phyloP scores from a whole-genome alignment of 2,329 filamentous ascomycete species.

The Byssoonygena ceratinophila region DNA sequence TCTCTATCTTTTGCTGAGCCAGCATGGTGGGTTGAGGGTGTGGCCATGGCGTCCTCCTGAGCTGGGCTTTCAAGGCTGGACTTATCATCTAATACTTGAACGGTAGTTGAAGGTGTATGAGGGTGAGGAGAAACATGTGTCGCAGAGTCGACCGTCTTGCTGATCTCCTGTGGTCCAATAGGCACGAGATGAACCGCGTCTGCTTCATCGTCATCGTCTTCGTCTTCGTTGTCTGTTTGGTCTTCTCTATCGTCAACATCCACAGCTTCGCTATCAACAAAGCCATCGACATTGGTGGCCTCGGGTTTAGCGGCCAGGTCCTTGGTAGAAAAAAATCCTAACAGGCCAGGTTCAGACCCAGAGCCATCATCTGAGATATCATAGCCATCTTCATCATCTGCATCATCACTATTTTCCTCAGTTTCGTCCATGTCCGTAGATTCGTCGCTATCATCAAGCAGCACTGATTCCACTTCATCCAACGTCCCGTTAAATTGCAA shows the following conservation, averaged over 20 bases:
- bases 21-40: not conserved
- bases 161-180: conserved; percentile 20
- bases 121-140: not conserved
- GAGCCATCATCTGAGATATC: conserved; percentile 34
- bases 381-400: conserved; percentile 41
- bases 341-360: conserved; percentile 38
- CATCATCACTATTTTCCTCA: conserved; percentile 37
- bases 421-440: conserved; percentile 42
- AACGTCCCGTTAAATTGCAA: conserved; percentile 18
- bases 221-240: conserved; percentile 32
- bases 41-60: not conserved
- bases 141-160: conserved; percentile 11
- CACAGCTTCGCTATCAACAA: conserved; percentile 15
- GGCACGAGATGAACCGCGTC: conserved; percentile 15
- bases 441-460: conserved; percentile 39
- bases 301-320: conserved; percentile 21
- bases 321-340: conserved; percentile 41
- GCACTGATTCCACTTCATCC: conserved; percentile 37
- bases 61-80: not conserved
- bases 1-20: not conserved
- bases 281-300: conserved; percentile 19
- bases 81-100: not conserved
- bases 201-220: conserved; percentile 22
- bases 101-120: conserved; percentile 5
- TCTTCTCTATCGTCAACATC: conserved; percentile 25